Evolutionary conservation across 345 rosid species (phyloP).

Genomic region (Pugionium dolabratum): DNA sequence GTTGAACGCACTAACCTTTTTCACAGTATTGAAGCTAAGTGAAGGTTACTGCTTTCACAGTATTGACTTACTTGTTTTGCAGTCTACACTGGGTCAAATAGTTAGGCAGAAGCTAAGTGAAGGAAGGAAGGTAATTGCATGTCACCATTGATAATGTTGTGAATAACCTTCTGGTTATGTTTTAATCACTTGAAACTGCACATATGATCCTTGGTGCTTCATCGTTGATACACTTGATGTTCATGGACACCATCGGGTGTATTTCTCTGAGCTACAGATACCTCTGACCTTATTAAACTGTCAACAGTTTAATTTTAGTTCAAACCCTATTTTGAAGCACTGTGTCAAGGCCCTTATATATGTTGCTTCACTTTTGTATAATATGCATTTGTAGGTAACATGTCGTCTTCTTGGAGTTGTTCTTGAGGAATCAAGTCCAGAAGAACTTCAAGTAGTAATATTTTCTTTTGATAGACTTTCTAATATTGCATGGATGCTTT

Average conservation of each 20-base stretch:
- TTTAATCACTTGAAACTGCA: neutral
- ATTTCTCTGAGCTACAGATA: neutral
- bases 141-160: constrained; percentile 11
- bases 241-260: neutral
- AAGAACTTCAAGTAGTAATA: constrained; percentile 69
- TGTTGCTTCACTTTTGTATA: neutral
- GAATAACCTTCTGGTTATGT: neutral
- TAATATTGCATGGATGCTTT: neutral
- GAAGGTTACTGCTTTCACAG: neutral
- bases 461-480: constrained; percentile 26
- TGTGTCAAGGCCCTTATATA: constrained; percentile 5
- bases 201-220: neutral
- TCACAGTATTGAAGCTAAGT: neutral
- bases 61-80: constrained; percentile 22
- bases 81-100: constrained; percentile 82
- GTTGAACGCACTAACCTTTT: neutral
- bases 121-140: constrained; percentile 72
- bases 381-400: constrained; percentile 61
- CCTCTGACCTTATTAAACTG: neutral
- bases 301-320: neutral
- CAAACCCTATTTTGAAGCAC: neutral
- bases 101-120: constrained; percentile 87
- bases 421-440: constrained; percentile 87
- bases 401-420: constrained; percentile 89
- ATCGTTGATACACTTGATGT: neutral